Evolutionary conservation across 148 eudicot species (phyloP), one percentile per base, ranked within the genome.

Genomic region (Vaccinium corymbosum): DNA sequence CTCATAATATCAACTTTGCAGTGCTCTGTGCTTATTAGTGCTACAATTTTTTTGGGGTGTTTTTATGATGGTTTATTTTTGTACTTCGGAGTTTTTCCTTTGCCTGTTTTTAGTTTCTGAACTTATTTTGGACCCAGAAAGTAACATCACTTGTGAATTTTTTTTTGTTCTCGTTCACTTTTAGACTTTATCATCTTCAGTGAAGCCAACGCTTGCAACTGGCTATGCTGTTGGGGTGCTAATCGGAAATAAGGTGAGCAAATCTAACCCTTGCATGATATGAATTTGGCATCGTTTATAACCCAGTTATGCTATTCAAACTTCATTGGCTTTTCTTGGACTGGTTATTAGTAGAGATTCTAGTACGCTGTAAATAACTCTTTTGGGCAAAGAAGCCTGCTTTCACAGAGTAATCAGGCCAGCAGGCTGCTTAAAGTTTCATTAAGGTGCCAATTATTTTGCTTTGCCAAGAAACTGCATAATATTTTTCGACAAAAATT

Each of bases 161-260:
- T 15, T 66, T 3, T 79, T 70, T 59, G 11, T 76, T 66, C 57
- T 78, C 55, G 52, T 6, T 76, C 51, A 49, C 2, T 35, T 88
- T 53, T 81, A 94, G 97, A 89, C 89, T 64, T 85, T 94, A 85
- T 86, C 94, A 80, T 88, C 99, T 78, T 73, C 89, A 49, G 87
- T 92, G 89, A 88, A 64, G 84, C 89, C 91, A 64, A 86, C 89
- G 56, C 83, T 29, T 53, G 76, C 78, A 83, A 82, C 90, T 73
- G 89, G 90, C 84, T 92, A 90, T 86, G 94, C 94, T 68, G 91
- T 93, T 88, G 99, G 95, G 83, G 85, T 93, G 73, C 91, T 97
- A 79, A 81, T 50, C 49, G 98, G 90, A 57, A 89, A 91, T 74
- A 91, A 93, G 99, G 99, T 94, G 56, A 27, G 22, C 27, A 55